A percentile compares a stretch with the other conserved stretches of the same genome.
These are phyloP conservation scores for Pythium aristosporum DNA, from an alignment of 352 stramenopile genomes.

Conservation along the genomic window DNA sequence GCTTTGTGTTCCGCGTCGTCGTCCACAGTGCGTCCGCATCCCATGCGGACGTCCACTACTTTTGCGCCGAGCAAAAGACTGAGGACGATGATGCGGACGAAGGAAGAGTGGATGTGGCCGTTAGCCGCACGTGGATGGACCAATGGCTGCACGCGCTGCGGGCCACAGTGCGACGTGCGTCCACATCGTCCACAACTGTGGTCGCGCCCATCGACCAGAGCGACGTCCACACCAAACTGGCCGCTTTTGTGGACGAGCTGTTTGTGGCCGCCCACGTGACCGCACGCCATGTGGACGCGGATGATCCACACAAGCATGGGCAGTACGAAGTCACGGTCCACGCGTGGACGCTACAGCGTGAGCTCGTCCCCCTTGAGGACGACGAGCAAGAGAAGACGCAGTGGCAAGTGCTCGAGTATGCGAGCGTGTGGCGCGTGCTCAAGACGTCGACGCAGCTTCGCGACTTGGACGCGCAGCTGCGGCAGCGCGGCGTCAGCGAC, in stretches of 20 bases:
- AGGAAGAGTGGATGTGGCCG: conserved; percentile 25
- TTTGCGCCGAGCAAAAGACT: conserved; percentile 44
- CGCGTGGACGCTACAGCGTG: conserved; percentile 61
- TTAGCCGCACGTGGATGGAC: conserved; percentile 45
- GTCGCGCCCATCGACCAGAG: conserved; percentile 28
- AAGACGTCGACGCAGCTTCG: conserved; percentile 49
- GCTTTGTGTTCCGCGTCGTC: conserved; percentile 67
- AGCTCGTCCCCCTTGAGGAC: conserved; percentile 35
- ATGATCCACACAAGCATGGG: conserved; percentile 25
- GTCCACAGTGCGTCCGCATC: background rate
- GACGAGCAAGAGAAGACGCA: conserved; percentile 12
- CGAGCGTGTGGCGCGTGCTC: conserved; percentile 45
- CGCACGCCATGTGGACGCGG: conserved; percentile 24
- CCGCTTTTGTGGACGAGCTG: conserved; percentile 46
- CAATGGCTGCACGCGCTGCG: conserved; percentile 53
- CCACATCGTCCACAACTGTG: background rate
- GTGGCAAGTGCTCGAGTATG: conserved; percentile 73
- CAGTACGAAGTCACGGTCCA: conserved; percentile 54
- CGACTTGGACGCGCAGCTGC: conserved; percentile 53
- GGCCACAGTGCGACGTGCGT: conserved; percentile 5
- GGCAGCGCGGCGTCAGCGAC: conserved; percentile 36
- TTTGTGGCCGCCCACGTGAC: conserved; percentile 49
- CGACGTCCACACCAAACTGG: conserved; percentile 44
- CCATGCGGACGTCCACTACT: conserved; percentile 34
- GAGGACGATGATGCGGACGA: conserved; percentile 2